Conservation (phyloP, 169 alveolate genomes). For the Besnoitia besnoiti region DNA sequence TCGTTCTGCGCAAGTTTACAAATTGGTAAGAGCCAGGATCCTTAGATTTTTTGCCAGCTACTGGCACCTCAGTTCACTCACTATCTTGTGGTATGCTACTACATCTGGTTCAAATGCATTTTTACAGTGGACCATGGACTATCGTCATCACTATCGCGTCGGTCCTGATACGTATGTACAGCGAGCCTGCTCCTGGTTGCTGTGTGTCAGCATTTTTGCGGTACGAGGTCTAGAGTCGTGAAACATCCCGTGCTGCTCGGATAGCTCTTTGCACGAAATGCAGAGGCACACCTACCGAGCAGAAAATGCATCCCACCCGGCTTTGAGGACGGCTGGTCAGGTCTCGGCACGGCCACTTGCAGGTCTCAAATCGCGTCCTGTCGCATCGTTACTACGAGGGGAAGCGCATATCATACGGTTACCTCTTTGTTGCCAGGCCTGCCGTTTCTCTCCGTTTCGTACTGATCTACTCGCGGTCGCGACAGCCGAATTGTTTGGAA, state of each 20-base stretch:
- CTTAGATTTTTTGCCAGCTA: too few relatives aligned
- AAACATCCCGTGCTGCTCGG: neutral
- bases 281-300: too few relatives aligned
- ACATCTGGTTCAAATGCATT: too few relatives aligned
- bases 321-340: neutral
- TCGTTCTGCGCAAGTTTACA: too few relatives aligned
- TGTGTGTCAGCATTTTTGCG: neutral
- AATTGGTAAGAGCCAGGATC: too few relatives aligned
- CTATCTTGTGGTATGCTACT: too few relatives aligned
- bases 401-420: slow-evolving; percentile 26
- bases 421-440: slow-evolving; percentile 59
- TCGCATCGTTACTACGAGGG: neutral
- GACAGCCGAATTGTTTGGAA: slow-evolving; percentile 64
- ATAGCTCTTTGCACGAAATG: neutral
- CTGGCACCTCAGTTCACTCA: too few relatives aligned
- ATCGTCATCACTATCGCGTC: too few relatives aligned
- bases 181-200: too few relatives aligned
- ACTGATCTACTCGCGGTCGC: slow-evolving; percentile 59
- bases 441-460: slow-evolving; percentile 63
- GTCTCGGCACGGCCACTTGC: neutral
- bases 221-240: neutral
- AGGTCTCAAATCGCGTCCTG: neutral
- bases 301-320: too few relatives aligned
- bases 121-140: too few relatives aligned
- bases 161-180: too few relatives aligned